A percentile compares a stretch with the other conserved stretches of the same genome.
phyloP scores from a whole-genome alignment of 495 filamentous ascomycete species.

The Neurospora sp. region DNA sequence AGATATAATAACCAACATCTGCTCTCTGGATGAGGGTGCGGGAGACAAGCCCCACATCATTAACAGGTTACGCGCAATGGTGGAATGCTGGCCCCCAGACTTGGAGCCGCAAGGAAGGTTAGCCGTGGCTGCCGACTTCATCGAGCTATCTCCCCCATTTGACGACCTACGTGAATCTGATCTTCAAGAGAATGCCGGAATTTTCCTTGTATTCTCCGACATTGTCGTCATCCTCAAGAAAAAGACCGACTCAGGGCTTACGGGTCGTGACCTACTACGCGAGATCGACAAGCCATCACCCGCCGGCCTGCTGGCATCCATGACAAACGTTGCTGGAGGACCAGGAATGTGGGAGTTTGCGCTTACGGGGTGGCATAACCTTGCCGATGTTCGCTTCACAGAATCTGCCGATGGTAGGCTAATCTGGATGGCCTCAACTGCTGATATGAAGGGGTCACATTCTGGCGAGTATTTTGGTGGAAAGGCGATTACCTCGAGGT shows the following conservation, averaged over 20 bases:
- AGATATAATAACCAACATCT: constrained; percentile 90
- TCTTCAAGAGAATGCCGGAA: constrained; percentile 41
- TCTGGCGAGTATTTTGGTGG: constrained; percentile 37
- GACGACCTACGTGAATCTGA: constrained; percentile 4
- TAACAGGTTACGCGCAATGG: constrained; percentile 60
- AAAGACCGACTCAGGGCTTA: constrained; percentile 44
- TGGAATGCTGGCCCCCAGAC: constrained; percentile 69
- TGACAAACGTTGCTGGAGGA: constrained; percentile 44
- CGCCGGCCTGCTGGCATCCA: constrained; percentile 42
- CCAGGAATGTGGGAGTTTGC: constrained; percentile 50
- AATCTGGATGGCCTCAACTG: constrained; percentile 58
- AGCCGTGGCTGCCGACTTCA: constrained; percentile 73
- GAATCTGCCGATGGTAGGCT: constrained; percentile 64
- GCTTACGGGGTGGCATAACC: constrained; percentile 59
- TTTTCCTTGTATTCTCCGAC: constrained; percentile 80
- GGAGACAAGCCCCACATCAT: constrained; percentile 59
- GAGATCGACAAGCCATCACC: constrained; percentile 70
- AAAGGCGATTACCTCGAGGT: constrained; percentile 42
- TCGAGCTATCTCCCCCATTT: constrained; percentile 70
- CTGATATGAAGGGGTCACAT: constrained; percentile 42
- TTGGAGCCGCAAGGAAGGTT: constrained; percentile 67
- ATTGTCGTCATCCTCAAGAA: constrained; percentile 68
- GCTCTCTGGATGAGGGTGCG: constrained; percentile 65
- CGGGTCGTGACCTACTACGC: constrained; percentile 67
- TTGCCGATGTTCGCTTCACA: constrained; percentile 63